Evolutionary conservation across 1,284 basidiomycete species (phyloP), one percentile per base, ranked within the genome.

Genomic region (Anthracocystis walkeri): DNA sequence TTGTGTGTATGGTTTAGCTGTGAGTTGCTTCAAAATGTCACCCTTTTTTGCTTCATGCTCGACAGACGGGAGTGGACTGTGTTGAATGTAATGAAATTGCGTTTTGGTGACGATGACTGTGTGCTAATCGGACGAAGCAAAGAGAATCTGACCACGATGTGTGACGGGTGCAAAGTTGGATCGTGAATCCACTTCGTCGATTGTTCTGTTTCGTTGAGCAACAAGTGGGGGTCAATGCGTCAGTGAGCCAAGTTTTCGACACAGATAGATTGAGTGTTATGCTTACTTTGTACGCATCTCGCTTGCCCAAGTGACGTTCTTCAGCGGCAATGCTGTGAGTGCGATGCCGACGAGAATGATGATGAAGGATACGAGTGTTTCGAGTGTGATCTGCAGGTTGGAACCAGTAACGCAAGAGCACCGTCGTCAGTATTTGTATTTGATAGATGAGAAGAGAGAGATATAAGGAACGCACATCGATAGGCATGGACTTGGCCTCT

Each of bases 281-380:
- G 29, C 84, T 41, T 78, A 93, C 93, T 91, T 88, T 84, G 89
- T 91, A 80, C 89, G 89, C 92, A 94, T 93, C 86, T 94, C 93
- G 80, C 91, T 92, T n/a, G 92, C 89, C 93, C 92, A 94, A 35
- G 91, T 91, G 68, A 93, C 91, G 79, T 93, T 91, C 76, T 91
- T 92, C 45, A 93, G 85, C 35, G 88, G 85, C 3, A 91, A 89
- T n/a, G 91, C 88, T 71, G 89, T 90, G 59, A 92, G 79, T 11
- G 90, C 89, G 33, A 92, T 90, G 11, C 92, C 92, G 4, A 93
- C 66, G 7, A 90, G 90, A 16, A 92, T 92, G 7, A 92, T 74
- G 11, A 90, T 79, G n/a, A 93, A 87, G 0, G 90, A 89, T 50
- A 90, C 66, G 21, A 92, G 77, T 6, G 90, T 89, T 84, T 94